Conservation (phyloP, 192 early-diverging fungal genomes). For the Coemansia sp. region DNA sequence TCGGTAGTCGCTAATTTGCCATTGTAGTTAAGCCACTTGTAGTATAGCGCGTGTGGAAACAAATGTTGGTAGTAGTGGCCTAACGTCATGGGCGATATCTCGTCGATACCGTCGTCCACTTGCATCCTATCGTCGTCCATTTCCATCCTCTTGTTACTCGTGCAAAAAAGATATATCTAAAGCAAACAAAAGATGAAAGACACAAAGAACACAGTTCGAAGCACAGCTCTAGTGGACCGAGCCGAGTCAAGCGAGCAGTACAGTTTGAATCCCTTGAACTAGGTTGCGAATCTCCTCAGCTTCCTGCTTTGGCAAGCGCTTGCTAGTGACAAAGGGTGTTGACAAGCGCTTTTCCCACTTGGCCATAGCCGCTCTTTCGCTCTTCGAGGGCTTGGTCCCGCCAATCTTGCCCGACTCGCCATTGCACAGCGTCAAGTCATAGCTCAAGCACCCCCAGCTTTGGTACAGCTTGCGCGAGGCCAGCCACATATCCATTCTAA, state of each 20-base stretch:
- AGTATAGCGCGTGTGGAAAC: constrained; percentile 84
- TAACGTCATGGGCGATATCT: constrained; percentile 52
- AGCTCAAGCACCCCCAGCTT: constrained; percentile 43
- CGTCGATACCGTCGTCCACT: constrained; percentile 31
- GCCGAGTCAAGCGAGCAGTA: constrained; percentile 24
- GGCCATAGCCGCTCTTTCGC: constrained; percentile 23
- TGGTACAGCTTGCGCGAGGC: constrained; percentile 44
- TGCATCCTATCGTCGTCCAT: constrained; percentile 17
- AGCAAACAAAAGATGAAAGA: constrained; percentile 12
- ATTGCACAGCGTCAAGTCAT: constrained; percentile 45
- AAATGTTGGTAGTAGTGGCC: constrained; percentile 80
- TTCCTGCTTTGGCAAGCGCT: constrained; percentile 21
- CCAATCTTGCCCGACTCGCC: constrained; percentile 4
- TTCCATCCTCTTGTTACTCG: not conserved
- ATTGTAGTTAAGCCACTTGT: constrained; percentile 78
- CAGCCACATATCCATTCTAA: constrained; percentile 39
- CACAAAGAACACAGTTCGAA: not conserved
- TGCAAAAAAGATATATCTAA: not conserved
- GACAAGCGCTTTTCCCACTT: constrained; percentile 35
- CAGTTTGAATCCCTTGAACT: constrained; percentile 19
- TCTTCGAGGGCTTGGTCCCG: constrained; percentile 21
- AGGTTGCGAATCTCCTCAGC: constrained; percentile 33
- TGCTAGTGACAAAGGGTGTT: constrained; percentile 18
- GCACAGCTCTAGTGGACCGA: not conserved
- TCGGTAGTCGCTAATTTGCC: constrained; percentile 61